Conservation (phyloP, 306 rosid genomes). For the Fragaria vesca region DNA sequence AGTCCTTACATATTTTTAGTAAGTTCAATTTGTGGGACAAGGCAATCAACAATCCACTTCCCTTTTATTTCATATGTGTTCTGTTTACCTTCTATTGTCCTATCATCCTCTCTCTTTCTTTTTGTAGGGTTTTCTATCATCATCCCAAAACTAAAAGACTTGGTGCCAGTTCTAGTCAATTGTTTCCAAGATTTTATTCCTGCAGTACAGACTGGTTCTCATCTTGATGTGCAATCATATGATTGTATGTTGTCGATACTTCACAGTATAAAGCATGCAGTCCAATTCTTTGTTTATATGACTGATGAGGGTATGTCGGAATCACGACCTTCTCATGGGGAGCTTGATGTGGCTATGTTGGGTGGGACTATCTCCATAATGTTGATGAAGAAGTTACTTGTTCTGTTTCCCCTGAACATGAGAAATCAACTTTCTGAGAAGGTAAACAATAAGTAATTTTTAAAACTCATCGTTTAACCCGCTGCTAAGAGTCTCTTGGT, state of each 20-base stretch:
- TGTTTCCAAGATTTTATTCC: constrained; percentile 73
- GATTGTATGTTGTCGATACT: constrained; percentile 67
- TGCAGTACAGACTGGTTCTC: constrained; percentile 32
- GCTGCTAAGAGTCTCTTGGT: background rate
- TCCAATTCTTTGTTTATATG: constrained; percentile 51
- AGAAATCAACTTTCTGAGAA: constrained; percentile 46
- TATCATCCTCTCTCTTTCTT: constrained; percentile 1
- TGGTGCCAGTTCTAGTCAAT: constrained; percentile 59
- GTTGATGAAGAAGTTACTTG: constrained; percentile 59
- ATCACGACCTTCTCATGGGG: constrained; percentile 38
- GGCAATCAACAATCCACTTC: background rate
- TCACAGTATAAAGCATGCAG: constrained; percentile 57
- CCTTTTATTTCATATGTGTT: background rate
- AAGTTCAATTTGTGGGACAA: background rate
- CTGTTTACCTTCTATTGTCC: background rate
- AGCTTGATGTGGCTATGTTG: constrained; percentile 34
- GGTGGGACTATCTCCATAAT: constrained; percentile 45
- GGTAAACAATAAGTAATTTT: constrained; percentile 37
- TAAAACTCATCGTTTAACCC: background rate
- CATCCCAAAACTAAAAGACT: constrained; percentile 53
- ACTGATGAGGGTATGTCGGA: constrained; percentile 34
- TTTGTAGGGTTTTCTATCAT: constrained; percentile 53
- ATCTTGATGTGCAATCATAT: constrained; percentile 56
- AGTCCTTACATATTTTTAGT: background rate
- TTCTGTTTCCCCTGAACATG: constrained; percentile 61